Evolutionary conservation across 257 asterid genomes (phyloP), one percentile per base, ranked within the genome.

Genomic region (Petunia axillaris): DNA sequence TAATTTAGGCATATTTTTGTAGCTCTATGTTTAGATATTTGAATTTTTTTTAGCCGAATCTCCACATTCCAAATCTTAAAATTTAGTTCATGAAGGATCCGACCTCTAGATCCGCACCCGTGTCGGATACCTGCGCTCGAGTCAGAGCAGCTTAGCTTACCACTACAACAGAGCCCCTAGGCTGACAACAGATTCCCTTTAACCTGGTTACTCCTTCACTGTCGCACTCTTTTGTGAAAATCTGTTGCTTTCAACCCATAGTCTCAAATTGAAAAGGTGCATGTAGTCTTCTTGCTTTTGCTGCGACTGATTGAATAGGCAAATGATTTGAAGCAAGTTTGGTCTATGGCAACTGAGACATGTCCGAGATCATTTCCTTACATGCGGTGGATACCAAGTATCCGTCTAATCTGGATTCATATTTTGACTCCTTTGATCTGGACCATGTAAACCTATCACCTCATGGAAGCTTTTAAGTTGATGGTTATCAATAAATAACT

Each of bases 271-370:
- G 8, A 46, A 43, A n/a, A 41, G 55, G 54, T 67, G 15, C 39
- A 41, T n/a, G 75, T 43, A 43, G 75, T 15, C 13, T 7, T 66
- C 38, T 15, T 66, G 15, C 37, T 66, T 66, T 68, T 68, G 39
- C 9, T 68, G 71, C 38, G 48, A 38, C 11, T 64, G 4, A 50
- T 43, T n/a, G n/a, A 37, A 68, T 3, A 68, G 76, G 40, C 39
- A 8, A 16, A 44, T 68, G 40, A n/a, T 68, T n/a, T 68, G 57
- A 68, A 15, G 57, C 57, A 68, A 68, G 76, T 68, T 68, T 68
- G 0, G 57, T 38, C 55, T n/a, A 50, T 15, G 43, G 75, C 39
- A 15, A 41, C n/a, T 67, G 55, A 67, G 41, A 15, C 43, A 41
- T 8, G 55, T 16, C 14, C 75, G 8, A 41, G 7, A 38, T 8